These are phyloP conservation scores for Collybiopsis confluens DNA, from an alignment of 768 basidiomycete genomes.

Conservation along the genomic window DNA sequence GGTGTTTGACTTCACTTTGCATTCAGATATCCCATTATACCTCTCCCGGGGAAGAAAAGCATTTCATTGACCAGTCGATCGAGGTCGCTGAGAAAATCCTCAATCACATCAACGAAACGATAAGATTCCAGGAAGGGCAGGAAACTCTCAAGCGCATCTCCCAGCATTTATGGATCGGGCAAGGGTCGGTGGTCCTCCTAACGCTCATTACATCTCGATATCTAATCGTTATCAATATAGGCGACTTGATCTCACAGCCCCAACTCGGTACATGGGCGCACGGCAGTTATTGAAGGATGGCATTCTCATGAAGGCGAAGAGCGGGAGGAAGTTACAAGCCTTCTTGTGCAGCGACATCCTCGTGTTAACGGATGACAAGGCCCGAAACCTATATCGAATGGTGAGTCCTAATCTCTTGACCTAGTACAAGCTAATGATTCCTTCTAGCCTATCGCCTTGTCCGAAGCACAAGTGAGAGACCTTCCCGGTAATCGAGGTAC, in stretches of 20 bases:
- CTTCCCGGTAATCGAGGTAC: slow-evolving; percentile 47
- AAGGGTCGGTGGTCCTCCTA: slow-evolving; percentile 49
- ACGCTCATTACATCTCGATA: too few relatives aligned
- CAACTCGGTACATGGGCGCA: slow-evolving; percentile 81
- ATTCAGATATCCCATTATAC: slow-evolving; percentile 75
- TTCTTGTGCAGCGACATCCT: slow-evolving; percentile 90
- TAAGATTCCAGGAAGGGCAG: slow-evolving; percentile 76
- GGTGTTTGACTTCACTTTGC: neutral
- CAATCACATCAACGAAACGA: slow-evolving; percentile 80
- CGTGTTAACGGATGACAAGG: slow-evolving; percentile 72
- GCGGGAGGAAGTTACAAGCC: slow-evolving; percentile 68
- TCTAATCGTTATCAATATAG: slow-evolving; percentile 27
- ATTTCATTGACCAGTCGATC: slow-evolving; percentile 49
- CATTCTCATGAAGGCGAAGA: slow-evolving; percentile 73
- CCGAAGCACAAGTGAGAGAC: slow-evolving; percentile 58
- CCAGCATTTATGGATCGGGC: slow-evolving; percentile 81
- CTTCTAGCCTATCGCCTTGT: slow-evolving; percentile 67
- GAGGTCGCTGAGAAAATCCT: slow-evolving; percentile 70
- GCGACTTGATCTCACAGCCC: slow-evolving; percentile 85
- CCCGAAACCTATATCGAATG: slow-evolving; percentile 76
- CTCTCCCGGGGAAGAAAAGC: slow-evolving; percentile 57
- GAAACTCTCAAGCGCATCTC: slow-evolving; percentile 76
- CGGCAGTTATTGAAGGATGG: slow-evolving; percentile 81
- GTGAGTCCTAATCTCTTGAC: slow-evolving; percentile 36
- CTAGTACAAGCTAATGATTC: neutral